These are phyloP conservation scores for Trichomonas gallinae DNA, from an alignment of 208 protist genomes.

Conservation along the genomic window DNA sequence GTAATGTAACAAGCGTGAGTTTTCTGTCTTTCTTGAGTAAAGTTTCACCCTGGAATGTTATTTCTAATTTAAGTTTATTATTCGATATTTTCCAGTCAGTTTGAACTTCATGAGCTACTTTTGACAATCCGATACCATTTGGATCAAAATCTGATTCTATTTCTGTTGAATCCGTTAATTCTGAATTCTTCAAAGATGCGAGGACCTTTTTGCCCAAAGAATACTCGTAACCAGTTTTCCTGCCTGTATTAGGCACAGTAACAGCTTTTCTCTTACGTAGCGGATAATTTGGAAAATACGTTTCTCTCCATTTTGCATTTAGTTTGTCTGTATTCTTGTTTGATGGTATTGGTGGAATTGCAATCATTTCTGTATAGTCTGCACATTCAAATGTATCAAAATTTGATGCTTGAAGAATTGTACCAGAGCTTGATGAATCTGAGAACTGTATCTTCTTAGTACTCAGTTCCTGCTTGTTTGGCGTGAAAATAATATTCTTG, in stretches of 20 bases:
- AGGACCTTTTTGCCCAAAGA: neutral
- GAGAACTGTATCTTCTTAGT: neutral
- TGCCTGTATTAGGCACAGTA: neutral
- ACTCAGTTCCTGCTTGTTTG: neutral
- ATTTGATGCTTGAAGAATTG: neutral
- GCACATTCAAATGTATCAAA: neutral
- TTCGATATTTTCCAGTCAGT: neutral
- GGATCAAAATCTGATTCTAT: neutral
- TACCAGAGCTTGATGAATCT: neutral
- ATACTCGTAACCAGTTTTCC: neutral
- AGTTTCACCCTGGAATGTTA: neutral
- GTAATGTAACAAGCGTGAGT: neutral
- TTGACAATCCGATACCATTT: neutral
- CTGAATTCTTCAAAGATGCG: neutral
- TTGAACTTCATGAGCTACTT: neutral
- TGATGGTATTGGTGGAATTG: neutral
- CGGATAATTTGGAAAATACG: neutral
- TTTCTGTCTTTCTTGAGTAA: neutral
- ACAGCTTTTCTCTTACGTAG: neutral
- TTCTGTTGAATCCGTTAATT: neutral
- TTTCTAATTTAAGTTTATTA: neutral
- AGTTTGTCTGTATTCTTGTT: neutral
- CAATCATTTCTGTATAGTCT: neutral
- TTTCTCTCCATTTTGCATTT: neutral
- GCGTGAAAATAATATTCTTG: neutral